These are phyloP conservation scores for Syzygium aromaticum DNA, from an alignment of 345 rosid genomes.

Conservation along the genomic window DNA sequence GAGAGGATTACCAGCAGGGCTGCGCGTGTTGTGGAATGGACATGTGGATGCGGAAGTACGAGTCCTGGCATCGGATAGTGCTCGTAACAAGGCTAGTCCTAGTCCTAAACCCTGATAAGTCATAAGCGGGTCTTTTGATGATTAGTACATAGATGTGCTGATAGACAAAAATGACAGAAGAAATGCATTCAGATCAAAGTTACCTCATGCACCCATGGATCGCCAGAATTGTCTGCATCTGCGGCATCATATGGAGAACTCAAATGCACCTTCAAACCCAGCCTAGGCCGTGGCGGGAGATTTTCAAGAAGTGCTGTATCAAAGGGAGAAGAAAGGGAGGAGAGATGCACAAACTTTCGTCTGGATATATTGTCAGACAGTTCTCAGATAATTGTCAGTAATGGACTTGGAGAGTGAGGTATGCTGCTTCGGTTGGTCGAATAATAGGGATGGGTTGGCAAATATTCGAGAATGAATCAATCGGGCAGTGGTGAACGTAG, in stretches of 20 bases:
- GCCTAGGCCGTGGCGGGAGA: background rate
- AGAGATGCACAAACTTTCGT: fast-evolving
- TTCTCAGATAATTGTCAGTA: background rate
- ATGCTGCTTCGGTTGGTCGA: background rate
- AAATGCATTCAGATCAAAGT: too few species aligned
- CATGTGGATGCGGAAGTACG: too few species aligned
- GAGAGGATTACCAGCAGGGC: too few species aligned
- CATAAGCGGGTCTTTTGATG: background rate
- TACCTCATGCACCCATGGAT: background rate
- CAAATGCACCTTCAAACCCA: background rate
- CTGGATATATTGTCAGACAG: fast-evolving
- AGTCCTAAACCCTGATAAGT: too few species aligned
- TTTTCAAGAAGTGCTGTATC: background rate
- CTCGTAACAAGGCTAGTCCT: too few species aligned
- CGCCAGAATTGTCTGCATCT: background rate
- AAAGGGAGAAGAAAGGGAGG: background rate
- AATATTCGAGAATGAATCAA: too few species aligned
- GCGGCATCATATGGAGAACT: background rate
- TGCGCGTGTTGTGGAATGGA: too few species aligned
- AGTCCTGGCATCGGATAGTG: too few species aligned
- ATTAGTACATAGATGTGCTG: background rate
- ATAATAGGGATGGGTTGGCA: background rate
- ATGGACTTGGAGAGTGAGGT: background rate
- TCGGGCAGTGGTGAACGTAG: fast-evolving
- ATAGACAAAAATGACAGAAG: background rate